Percentiles rank a stretch among this genome's conserved stretches.
phyloP scores from a whole-genome alignment of 176 grass and related monocot species.

The Lolium rigidum region DNA sequence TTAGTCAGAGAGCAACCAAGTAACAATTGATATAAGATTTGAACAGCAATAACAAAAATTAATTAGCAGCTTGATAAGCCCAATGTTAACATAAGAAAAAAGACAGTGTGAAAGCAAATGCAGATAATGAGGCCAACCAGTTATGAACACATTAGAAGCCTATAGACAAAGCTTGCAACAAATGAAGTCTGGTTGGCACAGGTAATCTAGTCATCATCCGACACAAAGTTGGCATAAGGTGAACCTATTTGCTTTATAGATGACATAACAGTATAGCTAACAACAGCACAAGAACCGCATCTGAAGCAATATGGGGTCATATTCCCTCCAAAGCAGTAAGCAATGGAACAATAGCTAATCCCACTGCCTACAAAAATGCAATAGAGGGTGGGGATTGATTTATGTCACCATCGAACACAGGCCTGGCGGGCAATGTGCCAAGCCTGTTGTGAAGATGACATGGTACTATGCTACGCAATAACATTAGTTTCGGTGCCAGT shows the following conservation, averaged over 20 bases:
- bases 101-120: background rate
- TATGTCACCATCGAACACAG: constrained; percentile 84
- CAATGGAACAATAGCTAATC: constrained; percentile 24
- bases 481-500: background rate
- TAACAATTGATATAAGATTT: background rate
- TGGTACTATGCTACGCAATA: background rate
- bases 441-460: constrained; percentile 82
- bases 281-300: background rate
- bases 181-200: constrained; percentile 20
- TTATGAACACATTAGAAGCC: constrained; percentile 25
- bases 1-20: background rate
- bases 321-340: constrained; percentile 50
- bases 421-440: constrained; percentile 33
- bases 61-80: background rate
- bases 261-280: constrained; percentile 46
- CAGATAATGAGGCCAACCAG: constrained; percentile 38
- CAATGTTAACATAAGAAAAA: background rate
- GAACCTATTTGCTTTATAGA: constrained; percentile 96
- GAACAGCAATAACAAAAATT: background rate
- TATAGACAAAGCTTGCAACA: constrained; percentile 29
- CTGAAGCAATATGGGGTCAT: constrained; percentile 59
- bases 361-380: constrained; percentile 19
- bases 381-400: constrained; percentile 28
- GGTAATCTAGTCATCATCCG: constrained; percentile 84
- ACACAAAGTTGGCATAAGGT: constrained; percentile 84